Evolutionary conservation across 2,329 filamentous ascomycete species (phyloP), one percentile per base, ranked within the genome.

Genomic region (Aspergillus thermomutatus): DNA sequence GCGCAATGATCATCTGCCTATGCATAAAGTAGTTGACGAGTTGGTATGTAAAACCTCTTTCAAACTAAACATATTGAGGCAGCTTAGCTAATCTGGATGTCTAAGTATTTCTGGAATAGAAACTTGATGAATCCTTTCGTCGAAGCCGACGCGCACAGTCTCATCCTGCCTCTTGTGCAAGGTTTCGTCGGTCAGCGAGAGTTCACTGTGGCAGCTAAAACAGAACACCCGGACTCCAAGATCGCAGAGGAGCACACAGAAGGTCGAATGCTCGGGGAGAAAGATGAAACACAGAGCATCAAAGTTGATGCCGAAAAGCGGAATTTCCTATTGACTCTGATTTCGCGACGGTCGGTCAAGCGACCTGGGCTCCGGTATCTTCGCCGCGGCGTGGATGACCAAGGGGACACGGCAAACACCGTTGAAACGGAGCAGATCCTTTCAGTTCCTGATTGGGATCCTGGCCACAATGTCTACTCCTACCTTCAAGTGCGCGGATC

Each of bases 351-450:
- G 28, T 96, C 92, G 1, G 85, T 88, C 23, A 90, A 93, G 66
- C 84, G 94, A 45, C 92, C 93, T 21, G 94, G 94, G 2, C 77
- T 97, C 27, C 86, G 94, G 53, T 99, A 99, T 74, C 80, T 97
- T 3, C 88, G 94, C 9, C 87, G 94, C 26, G 94, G 94, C 6
- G 85, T 96, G 23, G 92, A 99, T 64, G 92, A 97, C 57, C 86
- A 92, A 57, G 94, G 94, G 0, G 87, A 90, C 65, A 87, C 89
- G 4, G 94, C 94, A 19, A 99, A 99, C 68, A 87, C 82, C 27
- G 93, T 97, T 21, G 94, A 99, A 76, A 96, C 93, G 0, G 94
- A 99, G 70, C 94, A 99, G 73, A 88, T 99, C 9, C 80, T 99
- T 2, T 94, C 91, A 0, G 83, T 84, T 0, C 79, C 86, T 1